Base-by-base conservation (phyloP, 169 alveolate genomes). In the Fabrea salina region DNA sequence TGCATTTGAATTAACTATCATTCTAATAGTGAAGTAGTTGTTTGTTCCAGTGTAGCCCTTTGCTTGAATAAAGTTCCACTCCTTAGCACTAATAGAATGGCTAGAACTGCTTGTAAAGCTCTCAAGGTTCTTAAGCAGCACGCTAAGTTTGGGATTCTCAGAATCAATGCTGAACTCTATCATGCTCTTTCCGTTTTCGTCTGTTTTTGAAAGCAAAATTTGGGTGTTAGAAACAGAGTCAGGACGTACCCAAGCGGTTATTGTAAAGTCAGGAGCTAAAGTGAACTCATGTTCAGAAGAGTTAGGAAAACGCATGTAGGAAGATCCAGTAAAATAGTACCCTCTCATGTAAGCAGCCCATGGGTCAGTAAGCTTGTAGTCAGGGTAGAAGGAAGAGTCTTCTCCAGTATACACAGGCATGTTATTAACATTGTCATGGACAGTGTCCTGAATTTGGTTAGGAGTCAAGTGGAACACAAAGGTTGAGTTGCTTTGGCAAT, bases 321-420 rank as follows among this genome's bases (percentile, higher is more conserved):
- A 35, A 64, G 57, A 37, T 5, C 75, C 75, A 64, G 35, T 40
- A 64, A 64, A 64, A 33, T 64, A 64, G 41, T 19, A 64, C 3
- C 75, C 75, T 16, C 75, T 32, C 54, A 64, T 0, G 41, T 64
- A 64, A 35, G 75, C 50, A 64, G 75, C 57, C 5, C 35, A 19
- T 19, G 75, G 75, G 57, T 64, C 75, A 22, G 35, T 56, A 4
- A 19, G 37, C 16, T 64, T 56, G 30, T 37, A 64, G 51, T 64
- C 75, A 35, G 75, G 75, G 30, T 64, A 64, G 41, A 64, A 64
- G 16, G 35, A 6, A 3, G 11, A 33, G 19, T 33, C 16, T 2
- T 33, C n/a, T 41, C 75, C 75, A 16, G 75, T 64, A 19, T 39
- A 19, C 5, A 64, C 54, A 37, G 75, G 75, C 0, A 64, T 40